phyloP scores from a whole-genome alignment of 1,284 basidiomycete genomes.

The Coriolopsis trogii region DNA sequence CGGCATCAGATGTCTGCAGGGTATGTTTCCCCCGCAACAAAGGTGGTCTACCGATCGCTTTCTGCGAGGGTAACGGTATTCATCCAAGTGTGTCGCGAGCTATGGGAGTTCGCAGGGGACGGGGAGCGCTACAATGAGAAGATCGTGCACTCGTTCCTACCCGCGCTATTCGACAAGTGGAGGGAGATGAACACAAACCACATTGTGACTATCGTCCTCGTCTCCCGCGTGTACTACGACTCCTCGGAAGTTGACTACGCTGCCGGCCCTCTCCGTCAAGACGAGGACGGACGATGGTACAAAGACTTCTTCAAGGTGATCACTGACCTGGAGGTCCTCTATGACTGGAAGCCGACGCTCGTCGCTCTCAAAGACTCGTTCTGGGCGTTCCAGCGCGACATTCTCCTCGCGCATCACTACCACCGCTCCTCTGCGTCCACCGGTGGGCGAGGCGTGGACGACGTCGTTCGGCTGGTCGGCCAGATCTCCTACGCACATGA shows the following conservation, averaged over 20 bases:
- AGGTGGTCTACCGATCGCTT: conserved; percentile 87
- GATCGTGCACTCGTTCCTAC: conserved; percentile 91
- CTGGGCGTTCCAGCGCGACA: conserved; percentile 87
- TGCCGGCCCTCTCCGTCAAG: conserved; percentile 71
- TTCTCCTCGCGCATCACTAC: conserved; percentile 85
- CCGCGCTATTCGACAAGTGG: conserved; percentile 84
- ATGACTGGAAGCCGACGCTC: conserved; percentile 88
- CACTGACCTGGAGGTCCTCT: conserved; percentile 87
- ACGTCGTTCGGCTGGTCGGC: conserved; percentile 76
- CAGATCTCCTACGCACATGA: conserved; percentile 88
- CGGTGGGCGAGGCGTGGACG: conserved; percentile 33
- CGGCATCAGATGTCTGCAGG: conserved; percentile 73
- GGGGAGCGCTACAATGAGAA: conserved; percentile 97
- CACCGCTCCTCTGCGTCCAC: conserved; percentile 56
- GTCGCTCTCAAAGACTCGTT: conserved; percentile 87
- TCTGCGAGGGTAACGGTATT: conserved; percentile 93
- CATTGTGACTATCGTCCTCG: conserved; percentile 92
- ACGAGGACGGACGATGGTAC: conserved; percentile 81
- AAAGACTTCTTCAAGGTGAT: conserved; percentile 97
- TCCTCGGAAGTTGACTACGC: conserved; percentile 79
- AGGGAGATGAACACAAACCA: conserved; percentile 86
- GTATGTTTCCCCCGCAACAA: conserved; percentile 82
- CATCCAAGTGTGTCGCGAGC: conserved; percentile 94
- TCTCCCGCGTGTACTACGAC: conserved; percentile 94
- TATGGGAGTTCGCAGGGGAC: conserved; percentile 97